Percentiles rank a stretch among this genome's conserved stretches.
phyloP scores from a whole-genome alignment of 805 yeast species.

The Candida qinlingensis region DNA sequence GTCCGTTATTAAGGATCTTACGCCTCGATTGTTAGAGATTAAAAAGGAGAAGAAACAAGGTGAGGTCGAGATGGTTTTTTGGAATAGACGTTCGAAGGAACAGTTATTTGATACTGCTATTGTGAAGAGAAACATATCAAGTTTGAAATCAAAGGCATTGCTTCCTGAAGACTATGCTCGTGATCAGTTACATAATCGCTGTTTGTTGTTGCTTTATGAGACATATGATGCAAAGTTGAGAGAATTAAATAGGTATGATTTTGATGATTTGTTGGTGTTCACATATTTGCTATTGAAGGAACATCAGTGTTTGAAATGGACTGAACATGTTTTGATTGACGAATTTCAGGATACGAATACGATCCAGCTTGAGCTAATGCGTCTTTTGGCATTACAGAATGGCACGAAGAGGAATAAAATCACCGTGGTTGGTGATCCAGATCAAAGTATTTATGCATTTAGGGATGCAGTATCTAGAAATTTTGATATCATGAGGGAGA shows the following conservation, averaged over 20 bases:
- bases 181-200: slow-evolving; percentile 25
- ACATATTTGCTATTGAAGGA: slow-evolving; percentile 44
- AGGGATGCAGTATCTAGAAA: slow-evolving; percentile 72
- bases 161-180: slow-evolving; percentile 35
- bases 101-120: slow-evolving; percentile 8
- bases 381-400: slow-evolving; percentile 40
- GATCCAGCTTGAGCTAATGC: slow-evolving; percentile 68
- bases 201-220: slow-evolving; percentile 38
- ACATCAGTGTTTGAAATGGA: slow-evolving; percentile 16
- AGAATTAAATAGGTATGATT: slow-evolving; percentile 52
- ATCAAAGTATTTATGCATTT: slow-evolving; percentile 89
- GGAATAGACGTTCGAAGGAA: neutral
- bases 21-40: slow-evolving; percentile 3
- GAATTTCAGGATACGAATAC: slow-evolving; percentile 92
- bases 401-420: slow-evolving; percentile 43
- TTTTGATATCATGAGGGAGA: slow-evolving; percentile 49
- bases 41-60: neutral
- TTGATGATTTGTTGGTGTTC: slow-evolving; percentile 72
- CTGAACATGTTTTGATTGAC: slow-evolving; percentile 78
- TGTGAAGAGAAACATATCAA: slow-evolving; percentile 36
- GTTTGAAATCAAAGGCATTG: slow-evolving; percentile 48
- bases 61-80: neutral
- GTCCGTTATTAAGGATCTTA: slow-evolving; percentile 28
- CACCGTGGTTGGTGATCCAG: slow-evolving; percentile 94
- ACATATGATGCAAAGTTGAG: slow-evolving; percentile 47